Base-by-base conservation (phyloP, 2,329 filamentous ascomycete species). In the Fusarium devonianum region DNA sequence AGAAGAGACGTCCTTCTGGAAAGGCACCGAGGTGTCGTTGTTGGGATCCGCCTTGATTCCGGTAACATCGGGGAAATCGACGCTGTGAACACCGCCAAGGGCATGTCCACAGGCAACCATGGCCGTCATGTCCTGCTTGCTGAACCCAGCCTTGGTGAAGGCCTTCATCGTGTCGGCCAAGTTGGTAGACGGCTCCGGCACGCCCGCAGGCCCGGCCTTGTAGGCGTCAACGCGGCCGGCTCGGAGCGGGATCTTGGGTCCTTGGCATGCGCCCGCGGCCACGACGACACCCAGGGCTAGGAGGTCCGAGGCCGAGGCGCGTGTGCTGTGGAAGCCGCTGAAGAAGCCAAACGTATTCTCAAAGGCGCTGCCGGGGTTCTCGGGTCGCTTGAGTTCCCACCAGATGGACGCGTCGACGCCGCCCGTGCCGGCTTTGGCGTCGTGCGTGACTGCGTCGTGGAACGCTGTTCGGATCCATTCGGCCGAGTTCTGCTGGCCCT, bases 61-160 rank as follows among this genome's bases (percentile, higher is more conserved):
- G 3, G 50, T 47, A 25, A 83, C 76, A 11, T 74, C 66, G 0
- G 72, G 73, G 43, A 75, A 76, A 36, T 75, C 68, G 2, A 57
- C 66, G 16, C 71, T 68, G 59, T 81, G 77, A 1, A 80, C 76
- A 10, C 78, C 76, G 1, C 71, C 71, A 0, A 73, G 47, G 0
- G 67, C 67, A 35, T 73, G 71, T 0, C 71, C 71, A 22, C 71
- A 73, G 1, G 70, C 70, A 10, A 72, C 69, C 49, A 73, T 52
- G 1, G 67, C 52, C 4, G 71, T 72, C 71, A 73, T 73, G 1
- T 73, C 71, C 14, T 58, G 56, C 3, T 64, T 63, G 12, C 61
- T 61, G 33, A 71, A 71, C 1, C 71, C 71, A 0, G 66, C 63
- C 19, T 62, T 68, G 2, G 60, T 62, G 39, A 73, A 72, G 11